Evolutionary conservation across 352 stramenopile species (phyloP).

Genomic region (Phytophthora agathidicida): DNA sequence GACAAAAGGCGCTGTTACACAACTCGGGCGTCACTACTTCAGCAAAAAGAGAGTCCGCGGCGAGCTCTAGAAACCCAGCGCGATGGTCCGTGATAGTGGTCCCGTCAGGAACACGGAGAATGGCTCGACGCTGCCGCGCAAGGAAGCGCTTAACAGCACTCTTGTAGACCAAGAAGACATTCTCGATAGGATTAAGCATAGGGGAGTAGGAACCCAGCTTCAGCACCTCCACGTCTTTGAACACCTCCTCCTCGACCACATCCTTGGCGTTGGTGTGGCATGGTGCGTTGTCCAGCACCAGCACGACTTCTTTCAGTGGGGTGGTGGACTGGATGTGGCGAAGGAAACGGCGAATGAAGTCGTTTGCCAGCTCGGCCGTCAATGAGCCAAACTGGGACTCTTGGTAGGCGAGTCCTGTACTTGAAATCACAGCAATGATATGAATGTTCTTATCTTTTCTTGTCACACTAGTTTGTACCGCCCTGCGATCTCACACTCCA

Average conservation of each 20-base stretch:
- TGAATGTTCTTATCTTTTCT: too few species aligned
- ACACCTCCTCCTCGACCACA: background rate
- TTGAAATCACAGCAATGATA: background rate
- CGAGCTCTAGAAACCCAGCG: background rate
- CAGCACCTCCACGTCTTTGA: background rate
- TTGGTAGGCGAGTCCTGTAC: background rate
- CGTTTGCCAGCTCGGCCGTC: background rate
- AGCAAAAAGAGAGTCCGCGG: background rate
- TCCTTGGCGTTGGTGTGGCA: background rate
- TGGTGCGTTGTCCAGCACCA: constrained; percentile 1
- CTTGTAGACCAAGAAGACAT: constrained; percentile 4
- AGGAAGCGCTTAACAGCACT: constrained; percentile 1
- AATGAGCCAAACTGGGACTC: background rate
- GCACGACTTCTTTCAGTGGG: background rate
- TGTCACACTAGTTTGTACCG: too few species aligned
- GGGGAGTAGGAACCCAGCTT: background rate
- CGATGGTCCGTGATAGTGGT: background rate
- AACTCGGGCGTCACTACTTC: background rate
- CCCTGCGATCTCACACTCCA: too few species aligned
- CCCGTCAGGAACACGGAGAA: background rate
- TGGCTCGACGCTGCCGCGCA: background rate
- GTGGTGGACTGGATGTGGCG: background rate
- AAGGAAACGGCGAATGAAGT: background rate
- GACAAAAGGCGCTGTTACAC: too few species aligned
- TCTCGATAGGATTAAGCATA: constrained; percentile 12